Evolutionary conservation across 371 early-diverging fungal species (phyloP), one percentile per base, ranked within the genome.

Genomic region (Thermomucor indicae-seudaticae): DNA sequence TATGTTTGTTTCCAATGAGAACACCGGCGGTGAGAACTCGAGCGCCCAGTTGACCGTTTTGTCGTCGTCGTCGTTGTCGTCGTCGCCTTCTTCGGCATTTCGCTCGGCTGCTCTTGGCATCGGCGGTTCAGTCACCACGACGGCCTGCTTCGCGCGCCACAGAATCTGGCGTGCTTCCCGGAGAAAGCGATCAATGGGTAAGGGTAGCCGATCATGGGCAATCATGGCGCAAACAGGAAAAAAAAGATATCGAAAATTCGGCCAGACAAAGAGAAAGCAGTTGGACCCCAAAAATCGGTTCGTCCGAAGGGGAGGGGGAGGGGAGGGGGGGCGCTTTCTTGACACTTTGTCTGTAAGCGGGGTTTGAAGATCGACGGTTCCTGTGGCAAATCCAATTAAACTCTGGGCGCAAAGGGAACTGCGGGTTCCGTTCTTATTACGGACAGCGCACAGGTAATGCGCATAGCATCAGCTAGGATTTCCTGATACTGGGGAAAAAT

Each of bases 1-100:
- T 41, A 76, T 72, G 40, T 64, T 72, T 22, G 73, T 76, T 27
- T 76, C 71, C 23, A 76, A 55, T 1, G 73, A 72, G 55, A 76
- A 70, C 47, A 58, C 68, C 1, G 62, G 60, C 5, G 72, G 65
- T 24, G 70, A 63, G 4, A 76, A 32, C 19, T 68, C 62, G 0
- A 76, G 54, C 41, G 65, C 61, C 77, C 77, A 76, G 7, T 63
- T 64, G 17, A 76, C 67, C 7, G 70, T 29, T 11, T 54, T 49
- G 5, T 61, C 61, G 12, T 42, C 45, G 1, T 55, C 53, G 30
- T 40, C 39, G 2, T 49, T 54, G 23, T 51, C 51, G 22, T 60
- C 52, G 25, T 53, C 45, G 4, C 11, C 31, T 24, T 47, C 51
- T 22, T 35, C 47, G 31, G 24, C 35, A 16, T 30, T 34, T 8